A percentile compares a stretch with the other conserved stretches of the same genome.
These are phyloP conservation scores for Ophiostoma piceae DNA, from an alignment of 2,329 filamentous ascomycete genomes.

Conservation along the genomic window DNA sequence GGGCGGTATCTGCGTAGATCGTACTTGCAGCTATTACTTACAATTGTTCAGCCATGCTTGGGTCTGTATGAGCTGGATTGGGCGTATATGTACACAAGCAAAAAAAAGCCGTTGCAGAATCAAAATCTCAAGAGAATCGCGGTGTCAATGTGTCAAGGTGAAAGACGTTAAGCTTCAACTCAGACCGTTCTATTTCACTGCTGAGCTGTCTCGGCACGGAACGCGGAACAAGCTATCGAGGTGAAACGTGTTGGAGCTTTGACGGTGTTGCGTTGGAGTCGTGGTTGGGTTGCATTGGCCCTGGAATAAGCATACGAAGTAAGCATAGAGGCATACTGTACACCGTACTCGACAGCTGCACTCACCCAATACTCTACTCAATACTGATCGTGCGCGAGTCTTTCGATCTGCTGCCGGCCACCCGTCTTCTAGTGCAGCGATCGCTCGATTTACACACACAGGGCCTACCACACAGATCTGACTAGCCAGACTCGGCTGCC, in stretches of 20 bases:
- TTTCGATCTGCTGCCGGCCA: neutral
- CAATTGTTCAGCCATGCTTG: constrained; percentile 3
- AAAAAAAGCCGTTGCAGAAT: neutral
- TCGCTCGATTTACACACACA: neutral
- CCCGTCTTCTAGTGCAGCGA: neutral
- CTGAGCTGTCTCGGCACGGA: neutral
- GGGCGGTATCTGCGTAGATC: neutral
- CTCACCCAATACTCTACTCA: neutral
- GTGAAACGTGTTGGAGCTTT: constrained; percentile 8
- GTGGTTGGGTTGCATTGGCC: neutral
- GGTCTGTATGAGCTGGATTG: neutral
- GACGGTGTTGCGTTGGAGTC: neutral
- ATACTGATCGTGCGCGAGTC: neutral
- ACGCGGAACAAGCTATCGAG: constrained; percentile 1
- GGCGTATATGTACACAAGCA: neutral
- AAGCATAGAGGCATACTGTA: too few relatives aligned
- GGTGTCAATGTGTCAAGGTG: neutral
- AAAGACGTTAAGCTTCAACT: neutral
- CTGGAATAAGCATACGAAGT: neutral
- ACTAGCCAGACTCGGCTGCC: neutral
- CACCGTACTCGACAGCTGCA: neutral
- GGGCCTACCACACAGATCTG: neutral
- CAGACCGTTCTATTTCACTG: neutral
- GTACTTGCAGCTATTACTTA: neutral
- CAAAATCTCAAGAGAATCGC: neutral